Percentiles rank a stretch among this genome's conserved stretches.
Conservation (phyloP, 345 rosid species). For the Eucalyptus victrix region DNA sequence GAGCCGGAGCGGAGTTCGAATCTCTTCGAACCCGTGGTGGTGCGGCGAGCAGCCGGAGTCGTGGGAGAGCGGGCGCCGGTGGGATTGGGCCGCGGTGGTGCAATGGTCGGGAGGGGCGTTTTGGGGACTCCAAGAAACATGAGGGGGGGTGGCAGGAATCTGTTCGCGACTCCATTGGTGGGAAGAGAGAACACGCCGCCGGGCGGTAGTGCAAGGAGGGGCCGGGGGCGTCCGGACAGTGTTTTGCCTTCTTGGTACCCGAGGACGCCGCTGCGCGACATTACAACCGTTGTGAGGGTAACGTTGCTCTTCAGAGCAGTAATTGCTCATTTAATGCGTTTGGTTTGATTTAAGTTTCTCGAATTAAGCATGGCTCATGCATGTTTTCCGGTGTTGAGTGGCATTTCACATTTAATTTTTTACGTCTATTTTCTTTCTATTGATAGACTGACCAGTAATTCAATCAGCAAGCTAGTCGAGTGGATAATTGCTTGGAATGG, state of each 20-base stretch:
- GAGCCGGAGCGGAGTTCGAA: slow-evolving; percentile 8
- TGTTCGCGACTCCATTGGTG: slow-evolving; percentile 1
- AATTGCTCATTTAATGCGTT: neutral
- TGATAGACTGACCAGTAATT: neutral
- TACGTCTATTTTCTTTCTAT: neutral
- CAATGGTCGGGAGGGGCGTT: slow-evolving; percentile 12
- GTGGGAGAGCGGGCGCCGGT: neutral
- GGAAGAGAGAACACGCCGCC: slow-evolving; percentile 31
- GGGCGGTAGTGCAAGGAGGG: slow-evolving; percentile 13
- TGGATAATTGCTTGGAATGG: neutral
- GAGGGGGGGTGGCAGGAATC: slow-evolving; percentile 1
- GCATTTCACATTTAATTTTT: neutral
- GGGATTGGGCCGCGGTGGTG: neutral
- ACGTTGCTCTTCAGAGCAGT: neutral
- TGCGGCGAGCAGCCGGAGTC: neutral
- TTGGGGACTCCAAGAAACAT: slow-evolving; percentile 27
- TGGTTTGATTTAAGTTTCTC: neutral
- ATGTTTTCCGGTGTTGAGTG: neutral
- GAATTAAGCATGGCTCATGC: neutral
- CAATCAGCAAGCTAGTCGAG: neutral
- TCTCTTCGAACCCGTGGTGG: slow-evolving; percentile 10
- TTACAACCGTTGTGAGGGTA: slow-evolving; percentile 59
- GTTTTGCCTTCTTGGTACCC: slow-evolving; percentile 82
- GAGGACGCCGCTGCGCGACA: slow-evolving; percentile 65
- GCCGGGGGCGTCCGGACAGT: slow-evolving; percentile 2